A percentile compares a stretch with the other conserved stretches of the same genome.
These are phyloP conservation scores for Termitomyces titanicus DNA, from an alignment of 768 basidiomycete species.

Conservation along the genomic window DNA sequence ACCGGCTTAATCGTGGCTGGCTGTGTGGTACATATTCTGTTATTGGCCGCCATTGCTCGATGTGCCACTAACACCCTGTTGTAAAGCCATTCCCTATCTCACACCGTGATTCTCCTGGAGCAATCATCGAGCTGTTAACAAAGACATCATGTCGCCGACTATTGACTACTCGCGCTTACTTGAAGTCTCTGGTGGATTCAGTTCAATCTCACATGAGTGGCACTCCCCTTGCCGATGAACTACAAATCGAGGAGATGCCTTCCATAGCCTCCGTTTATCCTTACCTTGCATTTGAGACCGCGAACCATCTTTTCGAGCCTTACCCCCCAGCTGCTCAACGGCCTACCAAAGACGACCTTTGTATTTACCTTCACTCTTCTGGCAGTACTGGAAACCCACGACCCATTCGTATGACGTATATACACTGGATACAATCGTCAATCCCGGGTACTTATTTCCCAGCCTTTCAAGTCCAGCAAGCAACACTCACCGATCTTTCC, in stretches of 20 bases:
- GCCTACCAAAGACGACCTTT: slow-evolving; percentile 7
- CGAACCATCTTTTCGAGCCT: slow-evolving; percentile 3
- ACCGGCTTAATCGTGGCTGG: slow-evolving; percentile 36
- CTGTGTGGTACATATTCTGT: slow-evolving; percentile 24
- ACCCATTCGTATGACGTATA: slow-evolving; percentile 28
- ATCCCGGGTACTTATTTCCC: slow-evolving; percentile 22
- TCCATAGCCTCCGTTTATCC: slow-evolving; percentile 13
- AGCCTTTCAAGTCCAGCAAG: not conserved
- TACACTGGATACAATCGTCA: slow-evolving; percentile 18
- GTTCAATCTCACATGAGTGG: slow-evolving; percentile 19
- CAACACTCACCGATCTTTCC: not conserved
- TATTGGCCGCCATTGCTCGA: not conserved
- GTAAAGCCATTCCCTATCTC: slow-evolving; percentile 43
- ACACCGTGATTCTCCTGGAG: slow-evolving; percentile 33
- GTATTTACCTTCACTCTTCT: slow-evolving; percentile 35
- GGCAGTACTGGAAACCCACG: slow-evolving; percentile 38
- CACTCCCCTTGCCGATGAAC: slow-evolving; percentile 14
- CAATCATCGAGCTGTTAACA: slow-evolving; percentile 31
- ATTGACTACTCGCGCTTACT: slow-evolving; percentile 28
- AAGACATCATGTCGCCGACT: slow-evolving; percentile 35
- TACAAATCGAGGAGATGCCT: slow-evolving; percentile 29
- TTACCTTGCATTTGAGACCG: slow-evolving; percentile 14
- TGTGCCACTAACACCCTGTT: not conserved
- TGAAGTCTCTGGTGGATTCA: slow-evolving; percentile 25
- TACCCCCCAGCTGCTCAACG: slow-evolving; percentile 9